Evolutionary conservation across 768 basidiomycete genomes (phyloP).

Genomic region (Russula compacta): DNA sequence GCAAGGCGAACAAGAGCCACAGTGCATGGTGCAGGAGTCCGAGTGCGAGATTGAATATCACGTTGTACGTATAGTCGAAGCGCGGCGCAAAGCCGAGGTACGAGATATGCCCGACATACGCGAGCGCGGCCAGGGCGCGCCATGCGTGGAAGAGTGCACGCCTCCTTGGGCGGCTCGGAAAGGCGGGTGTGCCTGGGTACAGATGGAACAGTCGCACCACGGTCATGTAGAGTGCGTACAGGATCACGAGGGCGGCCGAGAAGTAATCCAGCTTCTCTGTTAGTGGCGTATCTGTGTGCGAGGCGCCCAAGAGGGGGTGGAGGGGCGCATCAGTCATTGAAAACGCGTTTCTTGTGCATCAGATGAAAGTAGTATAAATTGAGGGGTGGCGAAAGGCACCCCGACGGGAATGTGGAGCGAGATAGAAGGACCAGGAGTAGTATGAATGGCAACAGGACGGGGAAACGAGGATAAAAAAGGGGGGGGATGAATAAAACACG

Average conservation of each 20-base stretch:
- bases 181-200: constrained; percentile 36
- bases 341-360: no score
- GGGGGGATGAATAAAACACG: neutral
- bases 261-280: constrained; percentile 96
- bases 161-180: constrained; percentile 11
- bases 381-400: no score
- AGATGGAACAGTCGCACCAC: constrained; percentile 70
- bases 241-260: constrained; percentile 77
- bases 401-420: no score
- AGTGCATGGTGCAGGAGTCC: constrained; percentile 72
- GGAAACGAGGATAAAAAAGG: neutral
- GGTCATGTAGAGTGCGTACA: constrained; percentile 72
- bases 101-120: constrained; percentile 61
- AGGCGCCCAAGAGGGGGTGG: neutral
- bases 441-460: no score
- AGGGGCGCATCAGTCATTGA: no score
- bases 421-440: no score
- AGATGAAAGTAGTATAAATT: no score
- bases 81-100: constrained; percentile 70
- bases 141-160: constrained; percentile 29
- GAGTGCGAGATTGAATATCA: constrained; percentile 67
- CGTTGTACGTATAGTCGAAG: constrained; percentile 94
- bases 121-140: constrained; percentile 41
- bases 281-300: constrained; percentile 50
- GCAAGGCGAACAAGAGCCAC: constrained; percentile 70